phyloP scores from a whole-genome alignment of 2,329 filamentous ascomycete genomes.

The Trichoderma guizhouense region DNA sequence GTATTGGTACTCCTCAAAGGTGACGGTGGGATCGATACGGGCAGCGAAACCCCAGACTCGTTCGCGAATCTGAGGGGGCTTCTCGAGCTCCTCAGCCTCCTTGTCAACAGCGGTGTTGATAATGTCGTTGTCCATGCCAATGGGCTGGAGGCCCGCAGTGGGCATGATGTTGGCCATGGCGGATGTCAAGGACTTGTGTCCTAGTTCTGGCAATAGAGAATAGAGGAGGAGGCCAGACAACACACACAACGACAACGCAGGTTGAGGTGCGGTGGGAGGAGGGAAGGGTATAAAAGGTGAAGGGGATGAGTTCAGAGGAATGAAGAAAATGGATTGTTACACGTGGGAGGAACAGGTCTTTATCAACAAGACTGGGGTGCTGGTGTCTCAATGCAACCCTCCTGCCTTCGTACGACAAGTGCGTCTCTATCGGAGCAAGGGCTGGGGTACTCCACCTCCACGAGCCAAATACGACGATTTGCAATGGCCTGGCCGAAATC shows the following conservation, averaged over 20 bases:
- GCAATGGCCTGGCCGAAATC: background rate
- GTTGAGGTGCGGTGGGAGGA: background rate
- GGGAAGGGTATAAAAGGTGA: background rate
- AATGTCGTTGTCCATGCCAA: background rate
- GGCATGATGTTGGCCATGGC: constrained; percentile 1
- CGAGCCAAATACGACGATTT: background rate
- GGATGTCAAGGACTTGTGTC: background rate
- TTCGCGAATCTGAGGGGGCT: constrained; percentile 12
- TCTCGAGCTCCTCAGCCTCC: constrained; percentile 6
- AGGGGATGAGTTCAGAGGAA: background rate
- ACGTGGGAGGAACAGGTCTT: constrained; percentile 13
- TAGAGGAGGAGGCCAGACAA: background rate
- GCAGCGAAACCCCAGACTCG: constrained; percentile 12
- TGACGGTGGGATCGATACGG: constrained; percentile 11
- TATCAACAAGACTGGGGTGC: constrained; percentile 12
- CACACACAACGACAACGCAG: constrained; percentile 1
- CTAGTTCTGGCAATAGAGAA: background rate
- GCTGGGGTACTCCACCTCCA: background rate
- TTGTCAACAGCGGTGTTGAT: background rate
- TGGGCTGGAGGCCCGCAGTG: constrained; percentile 9
- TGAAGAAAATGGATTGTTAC: background rate
- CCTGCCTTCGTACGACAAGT: background rate
- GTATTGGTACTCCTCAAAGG: constrained; percentile 12
- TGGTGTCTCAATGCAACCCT: constrained; percentile 11
- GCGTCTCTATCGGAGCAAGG: background rate